Evolutionary conservation across 306 rosid genomes (phyloP), one percentile per base, ranked within the genome.

Genomic region (Acacia melanoxylon): DNA sequence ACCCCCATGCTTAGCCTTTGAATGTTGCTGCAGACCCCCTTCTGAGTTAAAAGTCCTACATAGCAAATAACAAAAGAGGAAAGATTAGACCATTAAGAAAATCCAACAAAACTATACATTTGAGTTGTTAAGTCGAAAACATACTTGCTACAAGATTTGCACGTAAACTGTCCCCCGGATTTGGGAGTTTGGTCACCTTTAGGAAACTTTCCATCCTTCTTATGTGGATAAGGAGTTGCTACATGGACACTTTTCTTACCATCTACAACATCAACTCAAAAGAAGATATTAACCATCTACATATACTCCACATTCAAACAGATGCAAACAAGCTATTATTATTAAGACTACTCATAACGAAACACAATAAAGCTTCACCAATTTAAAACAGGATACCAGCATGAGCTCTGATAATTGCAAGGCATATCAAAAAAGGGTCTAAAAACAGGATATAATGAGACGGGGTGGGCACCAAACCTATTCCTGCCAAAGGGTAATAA

Each of bases 191-290:
- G 86, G 8, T 35, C 65, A 6, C 68, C 82, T n/a, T 77, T 89
- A 6, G 88, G 82, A 68, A 89, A 62, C 83, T 95, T 91, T 29
- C 67, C 94, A 24, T 75, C 85, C 67, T 91, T 89, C 91, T 95
- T 95, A 29, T 74, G 81, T 13, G 98, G 98, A 82, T 91, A 85
- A 10, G 99, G 98, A 13, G 99, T 95, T 6, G 90, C 94, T 1
- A 74, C 49, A 71, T 91, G 98, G 45, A 56, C 98, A 20, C 35
- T 78, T 86, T 93, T 93, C 87, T 93, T 95, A 15, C 77, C 91
- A 80, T 83, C 99, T 95, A 87, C 19, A 77, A n/a, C 42, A 75
- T 27, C 70, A 49, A 49, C 66, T 74, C 46, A 40, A 77, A 48
- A 79, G 37, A 75, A 42, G 56, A 24, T 29, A 62, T 54, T 22